Conservation (phyloP, 768 basidiomycete genomes). For the Cantharellus anzutake region DNA sequence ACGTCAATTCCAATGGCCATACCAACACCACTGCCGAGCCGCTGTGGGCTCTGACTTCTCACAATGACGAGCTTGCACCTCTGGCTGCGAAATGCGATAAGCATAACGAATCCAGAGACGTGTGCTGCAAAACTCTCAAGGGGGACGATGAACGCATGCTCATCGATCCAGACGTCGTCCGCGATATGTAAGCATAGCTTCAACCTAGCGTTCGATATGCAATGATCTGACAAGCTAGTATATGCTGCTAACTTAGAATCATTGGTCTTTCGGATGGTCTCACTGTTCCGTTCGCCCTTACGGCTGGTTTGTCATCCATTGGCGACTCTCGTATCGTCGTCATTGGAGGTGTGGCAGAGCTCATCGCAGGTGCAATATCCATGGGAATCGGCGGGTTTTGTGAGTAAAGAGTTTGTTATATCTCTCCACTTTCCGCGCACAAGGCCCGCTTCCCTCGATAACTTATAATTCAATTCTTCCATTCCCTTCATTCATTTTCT, state of each 20-base stretch:
- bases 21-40: background rate
- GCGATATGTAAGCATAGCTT: slow-evolving; percentile 48
- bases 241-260: slow-evolving; percentile 26
- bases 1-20: background rate
- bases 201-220: slow-evolving; percentile 3
- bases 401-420: slow-evolving; percentile 10
- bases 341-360: slow-evolving; percentile 84
- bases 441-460: background rate
- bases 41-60: slow-evolving; percentile 4
- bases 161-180: slow-evolving; percentile 70
- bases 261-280: slow-evolving; percentile 84
- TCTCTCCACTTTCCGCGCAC: background rate
- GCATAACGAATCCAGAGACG: slow-evolving; percentile 21
- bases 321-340: slow-evolving; percentile 86
- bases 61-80: slow-evolving; percentile 3
- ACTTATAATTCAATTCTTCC: background rate
- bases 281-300: slow-evolving; percentile 80
- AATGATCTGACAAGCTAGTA: background rate
- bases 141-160: slow-evolving; percentile 61
- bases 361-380: slow-evolving; percentile 88
- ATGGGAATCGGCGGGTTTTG: slow-evolving; percentile 98
- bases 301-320: slow-evolving; percentile 75
- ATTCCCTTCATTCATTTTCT: background rate
- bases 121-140: slow-evolving; percentile 83
- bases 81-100: slow-evolving; percentile 9